phyloP scores from a whole-genome alignment of 2,329 filamentous ascomycete genomes.

The Capronia americana region DNA sequence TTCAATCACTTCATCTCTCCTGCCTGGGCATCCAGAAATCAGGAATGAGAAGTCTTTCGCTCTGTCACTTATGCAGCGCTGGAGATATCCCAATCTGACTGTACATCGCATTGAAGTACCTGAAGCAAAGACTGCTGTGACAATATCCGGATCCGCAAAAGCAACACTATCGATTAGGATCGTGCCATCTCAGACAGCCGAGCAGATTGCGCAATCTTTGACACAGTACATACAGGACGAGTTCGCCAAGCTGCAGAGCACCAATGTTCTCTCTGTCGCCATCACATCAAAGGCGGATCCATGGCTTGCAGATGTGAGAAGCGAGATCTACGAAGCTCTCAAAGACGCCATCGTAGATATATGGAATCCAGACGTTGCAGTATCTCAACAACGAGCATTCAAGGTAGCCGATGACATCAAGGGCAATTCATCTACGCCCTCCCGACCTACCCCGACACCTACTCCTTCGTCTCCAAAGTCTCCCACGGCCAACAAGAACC shows the following conservation, averaged over 20 bases:
- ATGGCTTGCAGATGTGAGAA: conserved; percentile 91
- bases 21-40: conserved; percentile 72
- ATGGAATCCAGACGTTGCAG: conserved; percentile 64
- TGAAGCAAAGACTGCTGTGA: conserved; percentile 82
- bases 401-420: conserved; percentile 8
- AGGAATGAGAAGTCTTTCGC: conserved; percentile 74
- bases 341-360: conserved; percentile 83
- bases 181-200: conserved; percentile 89
- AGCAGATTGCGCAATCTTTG: conserved; percentile 73
- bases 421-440: conserved; percentile 46
- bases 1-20: conserved; percentile 79
- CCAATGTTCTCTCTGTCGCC: conserved; percentile 78
- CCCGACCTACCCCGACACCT: conserved; percentile 20
- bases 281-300: conserved; percentile 95
- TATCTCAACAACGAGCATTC: conserved; percentile 33
- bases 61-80: conserved; percentile 85
- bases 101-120: conserved; percentile 93
- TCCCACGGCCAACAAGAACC: neutral
- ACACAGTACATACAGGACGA: conserved; percentile 70
- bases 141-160: conserved; percentile 88
- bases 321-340: conserved; percentile 87
- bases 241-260: conserved; percentile 76
- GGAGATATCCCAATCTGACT: conserved; percentile 93
- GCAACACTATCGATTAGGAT: conserved; percentile 88
- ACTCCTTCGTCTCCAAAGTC: neutral